These are phyloP conservation scores for Aspergillus fischeri DNA, from an alignment of 2,329 filamentous ascomycete species.

Conservation along the genomic window DNA sequence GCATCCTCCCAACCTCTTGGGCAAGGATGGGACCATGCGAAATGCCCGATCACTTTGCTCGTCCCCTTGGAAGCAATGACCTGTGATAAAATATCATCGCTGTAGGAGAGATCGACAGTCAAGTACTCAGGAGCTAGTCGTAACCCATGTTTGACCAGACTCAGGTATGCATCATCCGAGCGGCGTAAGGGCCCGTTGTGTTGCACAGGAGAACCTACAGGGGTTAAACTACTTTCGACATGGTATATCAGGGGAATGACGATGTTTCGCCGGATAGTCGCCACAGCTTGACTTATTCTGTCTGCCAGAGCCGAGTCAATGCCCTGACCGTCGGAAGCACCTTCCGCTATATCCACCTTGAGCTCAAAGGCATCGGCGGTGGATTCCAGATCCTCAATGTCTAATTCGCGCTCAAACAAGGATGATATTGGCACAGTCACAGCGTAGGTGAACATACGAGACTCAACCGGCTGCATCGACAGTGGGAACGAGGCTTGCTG, in stretches of 20 bases:
- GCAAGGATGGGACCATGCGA: slow-evolving; percentile 41
- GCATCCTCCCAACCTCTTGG: slow-evolving; percentile 54
- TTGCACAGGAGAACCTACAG: slow-evolving; percentile 17
- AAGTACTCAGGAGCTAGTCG: slow-evolving; percentile 61
- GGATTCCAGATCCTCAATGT: slow-evolving; percentile 63
- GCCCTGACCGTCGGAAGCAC: slow-evolving; percentile 25
- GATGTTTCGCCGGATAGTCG: slow-evolving; percentile 59
- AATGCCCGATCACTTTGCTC: slow-evolving; percentile 60
- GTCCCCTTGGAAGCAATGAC: slow-evolving; percentile 51
- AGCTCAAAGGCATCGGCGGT: slow-evolving; percentile 66
- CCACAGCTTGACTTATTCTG: slow-evolving; percentile 56
- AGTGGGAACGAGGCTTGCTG: slow-evolving; percentile 55
- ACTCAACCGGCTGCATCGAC: slow-evolving; percentile 57
- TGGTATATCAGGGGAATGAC: slow-evolving; percentile 58
- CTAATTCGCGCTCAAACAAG: slow-evolving; percentile 50
- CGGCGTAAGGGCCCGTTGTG: slow-evolving; percentile 22
- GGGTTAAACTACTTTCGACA: slow-evolving; percentile 33
- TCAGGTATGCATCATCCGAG: slow-evolving; percentile 46
- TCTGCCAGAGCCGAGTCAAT: slow-evolving; percentile 38
- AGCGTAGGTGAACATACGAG: slow-evolving; percentile 63
- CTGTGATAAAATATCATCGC: slow-evolving; percentile 48
- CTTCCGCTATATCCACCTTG: slow-evolving; percentile 43
- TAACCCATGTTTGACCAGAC: slow-evolving; percentile 57
- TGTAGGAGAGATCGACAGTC: slow-evolving; percentile 58
- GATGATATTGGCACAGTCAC: slow-evolving; percentile 58